These are phyloP conservation scores for Cystobasidium sp. DNA, from an alignment of 1,284 basidiomycete species.

Conservation along the genomic window DNA sequence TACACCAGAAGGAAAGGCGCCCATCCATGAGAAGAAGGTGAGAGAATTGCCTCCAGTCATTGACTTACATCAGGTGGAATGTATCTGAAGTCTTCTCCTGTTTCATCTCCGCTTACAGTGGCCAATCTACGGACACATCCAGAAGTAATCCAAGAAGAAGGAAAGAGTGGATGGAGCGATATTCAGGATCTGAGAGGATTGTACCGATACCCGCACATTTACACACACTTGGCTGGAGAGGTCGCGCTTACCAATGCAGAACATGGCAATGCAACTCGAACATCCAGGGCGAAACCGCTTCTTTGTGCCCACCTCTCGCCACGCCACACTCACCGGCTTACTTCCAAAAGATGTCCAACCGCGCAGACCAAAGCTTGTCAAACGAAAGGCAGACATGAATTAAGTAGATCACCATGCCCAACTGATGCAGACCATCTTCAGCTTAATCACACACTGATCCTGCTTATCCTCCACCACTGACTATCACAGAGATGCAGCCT, in stretches of 20 bases:
- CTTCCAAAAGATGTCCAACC: neutral
- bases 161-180: neutral
- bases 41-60: slow-evolving; percentile 62
- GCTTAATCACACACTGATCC: too few relatives aligned
- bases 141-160: slow-evolving; percentile 47
- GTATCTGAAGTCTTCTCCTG: neutral
- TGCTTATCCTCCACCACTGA: too few relatives aligned
- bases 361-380: neutral
- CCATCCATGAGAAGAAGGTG: slow-evolving; percentile 85
- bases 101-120: slow-evolving; percentile 21
- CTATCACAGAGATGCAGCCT: too few relatives aligned
- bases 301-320: neutral
- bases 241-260: too few relatives aligned
- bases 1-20: slow-evolving; percentile 78
- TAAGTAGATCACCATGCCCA: neutral
- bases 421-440: neutral
- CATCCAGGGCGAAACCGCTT: too few relatives aligned
- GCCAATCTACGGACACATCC: slow-evolving; percentile 52
- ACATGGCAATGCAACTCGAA: too few relatives aligned
- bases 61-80: neutral
- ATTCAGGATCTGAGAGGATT: neutral
- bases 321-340: neutral
- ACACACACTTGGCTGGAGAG: neutral
- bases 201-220: neutral
- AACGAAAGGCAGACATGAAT: neutral